Evolutionary conservation across 2,329 filamentous ascomycete species (phyloP).

Genomic region (Fusarium torulosum): DNA sequence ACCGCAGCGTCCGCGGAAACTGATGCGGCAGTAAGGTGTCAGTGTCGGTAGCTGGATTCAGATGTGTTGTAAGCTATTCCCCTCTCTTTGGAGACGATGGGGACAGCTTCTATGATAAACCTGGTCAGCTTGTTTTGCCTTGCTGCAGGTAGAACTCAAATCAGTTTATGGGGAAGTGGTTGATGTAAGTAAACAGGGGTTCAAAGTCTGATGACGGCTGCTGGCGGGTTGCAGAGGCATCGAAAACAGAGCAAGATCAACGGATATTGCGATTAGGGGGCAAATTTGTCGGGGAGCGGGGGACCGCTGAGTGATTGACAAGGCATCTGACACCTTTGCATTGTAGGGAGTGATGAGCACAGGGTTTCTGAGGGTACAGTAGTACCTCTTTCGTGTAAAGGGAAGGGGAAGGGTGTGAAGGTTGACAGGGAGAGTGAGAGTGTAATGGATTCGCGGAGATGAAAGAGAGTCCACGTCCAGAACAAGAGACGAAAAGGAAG

Average conservation of each 20-base stretch:
- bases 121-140: constrained; percentile 45
- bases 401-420: constrained; percentile 19
- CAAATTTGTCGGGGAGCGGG: constrained; percentile 37
- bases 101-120: constrained; percentile 42
- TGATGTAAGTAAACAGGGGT: constrained; percentile 40
- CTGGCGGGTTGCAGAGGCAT: constrained; percentile 38
- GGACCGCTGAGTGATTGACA: constrained; percentile 37
- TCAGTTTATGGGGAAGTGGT: constrained; percentile 46
- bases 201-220: constrained; percentile 40
- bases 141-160: constrained; percentile 41
- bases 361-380: constrained; percentile 9
- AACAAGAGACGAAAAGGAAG: constrained; percentile 18
- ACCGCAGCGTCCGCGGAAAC: constrained; percentile 7
- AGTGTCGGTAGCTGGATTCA: constrained; percentile 21
- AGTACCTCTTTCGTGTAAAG: constrained; percentile 11
- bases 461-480: constrained; percentile 15
- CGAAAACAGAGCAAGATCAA: constrained; percentile 43
- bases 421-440: constrained; percentile 14
- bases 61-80: constrained; percentile 31
- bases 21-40: constrained; percentile 11
- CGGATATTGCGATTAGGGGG: constrained; percentile 30
- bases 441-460: constrained; percentile 6
- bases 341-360: constrained; percentile 28
- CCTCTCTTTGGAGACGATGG: constrained; percentile 35
- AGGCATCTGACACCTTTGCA: constrained; percentile 37